Base-by-base conservation (phyloP, 768 basidiomycete genomes). In the Agaricus subrufescens region DNA sequence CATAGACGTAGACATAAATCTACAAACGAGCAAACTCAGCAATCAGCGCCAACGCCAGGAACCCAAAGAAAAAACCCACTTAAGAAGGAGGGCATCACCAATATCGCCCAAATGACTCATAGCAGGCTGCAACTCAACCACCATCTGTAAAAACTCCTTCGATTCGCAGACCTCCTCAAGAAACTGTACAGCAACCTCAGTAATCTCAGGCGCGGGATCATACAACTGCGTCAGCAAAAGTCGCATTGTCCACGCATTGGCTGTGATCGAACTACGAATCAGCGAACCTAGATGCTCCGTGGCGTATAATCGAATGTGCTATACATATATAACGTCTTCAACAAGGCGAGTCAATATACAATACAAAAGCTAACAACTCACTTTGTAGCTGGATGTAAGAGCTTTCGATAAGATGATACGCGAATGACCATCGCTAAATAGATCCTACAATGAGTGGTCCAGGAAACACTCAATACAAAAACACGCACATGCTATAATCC, bases 151-250 rank as follows among this genome's bases (percentile, higher is more conserved):
- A 23, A 89, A 83, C 40, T 91, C 89, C 61, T 86, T 82, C 10
- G 85, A 80, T 63, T 94, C 88, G 63, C 96, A 98, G 1, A 87
- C 92, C 62, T 91, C 91, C 66, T 97, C 89, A 5, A 99, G 78
- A 65, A 87, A 90, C 57, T 85, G 84, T 15, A 97, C 91, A 6
- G 97, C 94, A 59, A 91, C 77, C 71, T 94, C 88, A 65, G 91
- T 90, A 1, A 99, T 94, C 67, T 95, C 92, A 19, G 87, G 76
- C 0, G 88, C 83, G 5, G 94, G 91, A 64, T 99, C 97, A 68
- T 98, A 99, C 10, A 98, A 75, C 69, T 99, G 97, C 0, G 96
- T 98, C 19, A 98, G 78, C 34, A 99, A 85, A 9, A 98, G 81
- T 6, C 91, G 85, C 43, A 98, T 75, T 12, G 86, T 91, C 97